Percentiles rank a stretch among this genome's conserved stretches.
These are phyloP conservation scores for Handroanthus guayacan DNA, from an alignment of 257 asterid genomes.

Conservation along the genomic window DNA sequence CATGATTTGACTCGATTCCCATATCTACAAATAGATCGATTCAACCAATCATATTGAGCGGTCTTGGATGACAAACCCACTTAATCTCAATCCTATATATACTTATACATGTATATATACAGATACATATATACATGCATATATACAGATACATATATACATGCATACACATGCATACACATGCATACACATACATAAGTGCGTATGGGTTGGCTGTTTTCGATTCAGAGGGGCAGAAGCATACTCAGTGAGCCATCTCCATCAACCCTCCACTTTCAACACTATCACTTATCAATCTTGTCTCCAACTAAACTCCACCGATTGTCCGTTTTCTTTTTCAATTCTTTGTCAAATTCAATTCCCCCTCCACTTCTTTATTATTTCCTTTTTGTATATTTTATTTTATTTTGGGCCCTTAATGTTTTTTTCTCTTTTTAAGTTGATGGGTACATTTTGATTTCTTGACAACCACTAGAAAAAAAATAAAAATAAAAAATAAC, in stretches of 20 bases:
- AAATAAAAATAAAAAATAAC: no score
- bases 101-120: background rate
- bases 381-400: background rate
- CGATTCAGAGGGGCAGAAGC: conserved; percentile 27
- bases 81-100: conserved; percentile 18
- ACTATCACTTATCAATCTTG: conserved; percentile 33
- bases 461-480: no score
- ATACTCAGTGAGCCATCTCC: conserved; percentile 44
- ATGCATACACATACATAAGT: no score
- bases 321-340: background rate
- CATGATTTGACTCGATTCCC: no score
- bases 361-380: background rate
- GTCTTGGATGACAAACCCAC: no score
- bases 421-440: no score
- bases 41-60: no score
- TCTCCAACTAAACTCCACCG: conserved; percentile 29
- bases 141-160: no score
- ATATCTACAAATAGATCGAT: no score
- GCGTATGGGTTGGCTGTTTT: background rate
- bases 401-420: background rate
- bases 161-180: no score
- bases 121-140: no score
- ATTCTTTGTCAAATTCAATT: background rate
- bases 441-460: no score
- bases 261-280: conserved; percentile 42